Percentiles rank a stretch among this genome's conserved stretches.
These are phyloP conservation scores for Mortierella sp. DNA, from an alignment of 371 early-diverging fungal genomes.

Conservation along the genomic window DNA sequence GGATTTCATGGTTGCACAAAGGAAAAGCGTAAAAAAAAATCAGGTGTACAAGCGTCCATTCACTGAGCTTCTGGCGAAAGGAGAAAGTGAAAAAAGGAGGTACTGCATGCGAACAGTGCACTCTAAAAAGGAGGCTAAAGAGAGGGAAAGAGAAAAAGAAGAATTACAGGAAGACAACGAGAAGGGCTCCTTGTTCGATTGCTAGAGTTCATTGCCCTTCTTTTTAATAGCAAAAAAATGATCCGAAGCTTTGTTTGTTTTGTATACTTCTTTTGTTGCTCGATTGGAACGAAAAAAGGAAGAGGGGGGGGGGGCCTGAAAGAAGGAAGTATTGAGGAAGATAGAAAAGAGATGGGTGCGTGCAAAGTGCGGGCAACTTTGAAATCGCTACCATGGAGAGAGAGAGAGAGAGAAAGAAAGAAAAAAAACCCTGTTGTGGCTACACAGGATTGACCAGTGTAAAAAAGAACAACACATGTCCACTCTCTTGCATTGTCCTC, in stretches of 20 bases:
- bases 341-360: not conserved
- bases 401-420: not conserved
- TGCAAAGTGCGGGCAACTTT: constrained; percentile 1
- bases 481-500: not conserved
- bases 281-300: not conserved
- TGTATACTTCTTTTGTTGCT: not conserved
- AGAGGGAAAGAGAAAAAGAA: not conserved
- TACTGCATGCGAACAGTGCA: not conserved
- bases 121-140: not conserved
- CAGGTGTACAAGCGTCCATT: not conserved
- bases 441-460: not conserved
- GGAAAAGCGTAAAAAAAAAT: constrained; percentile 1
- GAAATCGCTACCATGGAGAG: not conserved
- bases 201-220: too few species aligned
- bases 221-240: too few species aligned
- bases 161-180: too few species aligned
- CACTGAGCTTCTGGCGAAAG: not conserved
- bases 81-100: not conserved
- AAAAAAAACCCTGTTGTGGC: not conserved
- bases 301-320: not conserved
- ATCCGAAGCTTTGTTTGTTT: too few species aligned
- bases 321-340: not conserved
- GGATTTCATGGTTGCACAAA: constrained; percentile 5
- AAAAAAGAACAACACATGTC: not conserved
- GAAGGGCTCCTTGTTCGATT: too few species aligned